These are phyloP conservation scores for Sinapis alba DNA, from an alignment of 441 rosid genomes.

Conservation along the genomic window DNA sequence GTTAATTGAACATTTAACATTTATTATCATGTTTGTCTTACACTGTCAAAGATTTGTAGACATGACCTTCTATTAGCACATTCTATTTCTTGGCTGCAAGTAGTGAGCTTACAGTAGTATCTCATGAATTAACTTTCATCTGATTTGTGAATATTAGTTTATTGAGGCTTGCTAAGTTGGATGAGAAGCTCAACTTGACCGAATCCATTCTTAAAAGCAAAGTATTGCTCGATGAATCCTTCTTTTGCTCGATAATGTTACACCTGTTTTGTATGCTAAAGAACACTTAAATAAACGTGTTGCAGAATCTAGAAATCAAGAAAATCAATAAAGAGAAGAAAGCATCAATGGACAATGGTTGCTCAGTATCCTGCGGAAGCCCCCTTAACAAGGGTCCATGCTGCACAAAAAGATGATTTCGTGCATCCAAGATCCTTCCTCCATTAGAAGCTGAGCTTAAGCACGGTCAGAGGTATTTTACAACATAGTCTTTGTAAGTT, in stretches of 20 bases:
- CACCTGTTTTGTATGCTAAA: background rate
- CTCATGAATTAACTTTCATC: background rate
- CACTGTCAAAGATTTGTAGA: too few relatives aligned
- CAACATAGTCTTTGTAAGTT: conserved; percentile 1
- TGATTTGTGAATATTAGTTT: conserved; percentile 46
- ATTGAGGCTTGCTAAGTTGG: conserved; percentile 59
- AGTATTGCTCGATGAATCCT: conserved; percentile 44
- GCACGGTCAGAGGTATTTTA: conserved; percentile 76
- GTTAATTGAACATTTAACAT: background rate
- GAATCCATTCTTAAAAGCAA: conserved; percentile 66
- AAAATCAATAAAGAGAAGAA: conserved; percentile 95
- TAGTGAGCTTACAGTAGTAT: conserved; percentile 15
- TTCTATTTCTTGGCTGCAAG: background rate
- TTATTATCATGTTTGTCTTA: too few relatives aligned
- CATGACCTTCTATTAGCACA: background rate
- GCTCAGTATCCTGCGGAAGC: conserved; percentile 99
- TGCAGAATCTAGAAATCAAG: conserved; percentile 94
- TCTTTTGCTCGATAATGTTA: background rate
- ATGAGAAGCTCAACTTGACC: conserved; percentile 41
- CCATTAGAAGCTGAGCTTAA: conserved; percentile 97
- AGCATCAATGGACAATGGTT: conserved; percentile 75
- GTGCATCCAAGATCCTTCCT: conserved; percentile 99
- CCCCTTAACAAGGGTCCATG: conserved; percentile 91
- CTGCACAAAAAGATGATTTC: conserved; percentile 97
- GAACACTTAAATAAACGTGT: background rate